A percentile compares a stretch with the other conserved stretches of the same genome.
phyloP scores from a whole-genome alignment of 2,329 filamentous ascomycete genomes.

The Xylariales sp. region DNA sequence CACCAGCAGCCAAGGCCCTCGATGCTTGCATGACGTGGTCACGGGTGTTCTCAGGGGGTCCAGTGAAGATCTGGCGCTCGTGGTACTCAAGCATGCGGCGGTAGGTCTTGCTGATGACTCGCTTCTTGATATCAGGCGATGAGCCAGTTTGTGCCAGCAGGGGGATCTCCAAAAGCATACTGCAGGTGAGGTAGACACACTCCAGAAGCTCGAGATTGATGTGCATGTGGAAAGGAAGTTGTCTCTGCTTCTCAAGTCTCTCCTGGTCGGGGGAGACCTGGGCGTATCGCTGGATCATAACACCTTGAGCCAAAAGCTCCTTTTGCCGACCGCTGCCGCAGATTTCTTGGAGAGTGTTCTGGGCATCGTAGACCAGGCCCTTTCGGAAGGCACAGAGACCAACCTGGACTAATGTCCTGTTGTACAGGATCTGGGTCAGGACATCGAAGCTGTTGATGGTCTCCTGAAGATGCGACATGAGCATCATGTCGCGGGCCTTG shows the following conservation, averaged over 20 bases:
- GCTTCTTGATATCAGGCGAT: slow-evolving; percentile 93
- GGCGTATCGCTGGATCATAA: slow-evolving; percentile 95
- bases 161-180: slow-evolving; percentile 98
- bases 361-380: slow-evolving; percentile 93
- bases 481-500: slow-evolving; percentile 96
- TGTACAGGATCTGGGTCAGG: slow-evolving; percentile 96
- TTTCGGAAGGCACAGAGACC: slow-evolving; percentile 97
- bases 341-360: slow-evolving; percentile 96
- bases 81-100: slow-evolving; percentile 99
- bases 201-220: slow-evolving; percentile 98
- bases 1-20: slow-evolving; percentile 90
- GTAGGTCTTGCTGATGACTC: slow-evolving; percentile 98
- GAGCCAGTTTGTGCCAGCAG: slow-evolving; percentile 95
- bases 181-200: slow-evolving; percentile 97
- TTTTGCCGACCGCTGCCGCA: slow-evolving; percentile 97
- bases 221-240: slow-evolving; percentile 99
- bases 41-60: slow-evolving; percentile 95
- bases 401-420: slow-evolving; percentile 94
- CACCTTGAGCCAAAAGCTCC: slow-evolving; percentile 93
- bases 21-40: slow-evolving; percentile 99
- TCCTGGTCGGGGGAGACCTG: slow-evolving; percentile 98
- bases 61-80: slow-evolving; percentile 98
- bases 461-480: slow-evolving; percentile 99
- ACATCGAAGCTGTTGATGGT: slow-evolving; percentile 96
- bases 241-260: slow-evolving; percentile 91